A percentile compares a stretch with the other conserved stretches of the same genome.
Evolutionary conservation across 2,329 filamentous ascomycete species (phyloP).

Genomic region (Mycosphaerella sp.): DNA sequence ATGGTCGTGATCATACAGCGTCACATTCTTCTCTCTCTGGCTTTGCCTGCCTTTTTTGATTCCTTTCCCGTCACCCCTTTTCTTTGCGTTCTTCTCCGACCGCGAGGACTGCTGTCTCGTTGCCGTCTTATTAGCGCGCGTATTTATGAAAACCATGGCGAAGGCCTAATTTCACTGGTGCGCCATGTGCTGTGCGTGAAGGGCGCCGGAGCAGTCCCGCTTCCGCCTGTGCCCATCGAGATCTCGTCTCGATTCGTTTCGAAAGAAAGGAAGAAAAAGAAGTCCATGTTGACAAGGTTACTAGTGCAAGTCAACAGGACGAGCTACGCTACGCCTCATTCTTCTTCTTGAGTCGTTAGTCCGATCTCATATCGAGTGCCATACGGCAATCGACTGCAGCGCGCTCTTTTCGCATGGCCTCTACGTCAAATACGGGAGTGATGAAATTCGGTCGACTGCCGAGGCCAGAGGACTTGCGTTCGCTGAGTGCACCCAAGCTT

Average conservation of each 20-base stretch:
- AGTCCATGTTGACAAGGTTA: too few relatives aligned
- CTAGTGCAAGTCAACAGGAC: not conserved
- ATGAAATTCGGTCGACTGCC: slow-evolving; percentile 15
- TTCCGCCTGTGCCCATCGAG: slow-evolving; percentile 17
- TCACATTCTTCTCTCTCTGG: not conserved
- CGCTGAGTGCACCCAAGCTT: slow-evolving; percentile 32
- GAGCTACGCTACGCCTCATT: slow-evolving; percentile 14
- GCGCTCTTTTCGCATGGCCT: slow-evolving; percentile 21
- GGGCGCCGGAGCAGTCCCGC: slow-evolving; percentile 13
- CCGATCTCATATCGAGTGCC: slow-evolving; percentile 2
- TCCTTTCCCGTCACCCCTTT: not conserved
- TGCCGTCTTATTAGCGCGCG: not conserved
- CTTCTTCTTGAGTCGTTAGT: slow-evolving; percentile 20
- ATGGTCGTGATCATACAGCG: not conserved
- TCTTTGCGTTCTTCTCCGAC: slow-evolving; percentile 6
- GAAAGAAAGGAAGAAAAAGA: slow-evolving; percentile 13
- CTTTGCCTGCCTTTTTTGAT: not conserved
- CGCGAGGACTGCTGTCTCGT: slow-evolving; percentile 10
- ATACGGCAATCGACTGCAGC: slow-evolving; percentile 16
- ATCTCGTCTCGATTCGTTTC: slow-evolving; percentile 19
- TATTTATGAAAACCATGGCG: not conserved
- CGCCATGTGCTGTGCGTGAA: slow-evolving; percentile 15
- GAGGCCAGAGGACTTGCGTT: slow-evolving; percentile 23
- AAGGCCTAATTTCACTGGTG: slow-evolving; percentile 4
- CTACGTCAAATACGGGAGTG: slow-evolving; percentile 20